Conservation (phyloP, 2,329 filamentous ascomycete genomes). For the Fusarium transvaalense region DNA sequence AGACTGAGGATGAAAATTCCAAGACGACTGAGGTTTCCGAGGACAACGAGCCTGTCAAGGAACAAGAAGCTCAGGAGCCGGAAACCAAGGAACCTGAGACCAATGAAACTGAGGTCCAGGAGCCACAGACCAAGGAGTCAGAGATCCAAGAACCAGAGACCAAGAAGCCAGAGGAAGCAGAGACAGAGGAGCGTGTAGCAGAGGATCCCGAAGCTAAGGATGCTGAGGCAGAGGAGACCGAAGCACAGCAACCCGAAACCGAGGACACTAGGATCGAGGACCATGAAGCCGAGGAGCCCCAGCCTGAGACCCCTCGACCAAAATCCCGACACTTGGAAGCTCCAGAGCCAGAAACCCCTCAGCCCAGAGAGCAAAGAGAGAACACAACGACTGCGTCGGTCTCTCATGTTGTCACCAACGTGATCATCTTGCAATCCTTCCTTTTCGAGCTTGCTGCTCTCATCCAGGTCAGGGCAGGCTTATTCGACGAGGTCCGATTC, state of each 20-base stretch:
- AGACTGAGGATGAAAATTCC: not conserved
- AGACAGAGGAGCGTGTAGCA: not conserved
- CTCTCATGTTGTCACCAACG: slow-evolving; percentile 83
- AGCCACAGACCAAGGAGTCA: not conserved
- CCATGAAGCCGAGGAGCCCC: not conserved
- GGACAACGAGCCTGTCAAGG: not conserved
- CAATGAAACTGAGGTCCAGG: not conserved
- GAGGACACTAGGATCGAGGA: not conserved
- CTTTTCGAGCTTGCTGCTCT: slow-evolving; percentile 80
- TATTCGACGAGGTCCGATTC: slow-evolving; percentile 82
- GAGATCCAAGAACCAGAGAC: not conserved
- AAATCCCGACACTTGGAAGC: slow-evolving; percentile 25
- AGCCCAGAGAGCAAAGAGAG: slow-evolving; percentile 37
- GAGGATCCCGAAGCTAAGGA: not conserved
- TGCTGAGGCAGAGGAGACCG: not conserved
- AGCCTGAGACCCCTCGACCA: slow-evolving; percentile 21
- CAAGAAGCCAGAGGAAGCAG: not conserved
- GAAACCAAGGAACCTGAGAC: not conserved
- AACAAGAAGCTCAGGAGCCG: not conserved
- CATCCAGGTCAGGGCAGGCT: slow-evolving; percentile 77
- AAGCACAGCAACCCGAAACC: not conserved
- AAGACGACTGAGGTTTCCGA: slow-evolving; percentile 6
- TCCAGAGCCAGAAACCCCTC: slow-evolving; percentile 35
- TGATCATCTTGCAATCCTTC: slow-evolving; percentile 83
- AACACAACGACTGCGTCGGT: slow-evolving; percentile 69